Evolutionary conservation across 2,329 filamentous ascomycete species (phyloP).

Genomic region (Ascocoryne sarcoides): DNA sequence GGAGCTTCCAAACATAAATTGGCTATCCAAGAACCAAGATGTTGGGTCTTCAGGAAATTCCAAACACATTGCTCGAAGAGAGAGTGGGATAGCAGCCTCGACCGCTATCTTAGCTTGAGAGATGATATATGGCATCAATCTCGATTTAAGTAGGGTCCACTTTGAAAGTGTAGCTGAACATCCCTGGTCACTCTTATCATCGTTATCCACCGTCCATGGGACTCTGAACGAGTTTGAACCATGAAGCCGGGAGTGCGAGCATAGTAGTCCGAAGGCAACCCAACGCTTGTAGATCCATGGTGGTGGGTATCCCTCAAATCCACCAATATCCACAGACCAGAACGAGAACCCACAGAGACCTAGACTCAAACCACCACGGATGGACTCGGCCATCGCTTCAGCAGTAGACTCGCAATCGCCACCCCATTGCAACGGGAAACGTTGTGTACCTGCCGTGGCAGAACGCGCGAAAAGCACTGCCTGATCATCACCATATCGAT

Average conservation of each 20-base stretch:
- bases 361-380: conserved; percentile 49
- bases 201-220: conserved; percentile 52
- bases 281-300: conserved; percentile 55
- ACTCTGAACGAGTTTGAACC: conserved; percentile 53
- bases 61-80: conserved; percentile 48
- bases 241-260: conserved; percentile 49
- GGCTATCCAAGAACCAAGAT: conserved; percentile 46
- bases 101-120: conserved; percentile 41
- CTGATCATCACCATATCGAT: conserved; percentile 38
- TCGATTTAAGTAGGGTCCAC: conserved; percentile 38
- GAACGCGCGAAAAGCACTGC: conserved; percentile 50
- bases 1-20: conserved; percentile 53
- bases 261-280: conserved; percentile 55
- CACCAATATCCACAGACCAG: conserved; percentile 55
- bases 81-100: conserved; percentile 41
- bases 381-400: conserved; percentile 52
- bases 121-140: conserved; percentile 50
- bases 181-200: conserved; percentile 38
- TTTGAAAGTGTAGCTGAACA: conserved; percentile 42
- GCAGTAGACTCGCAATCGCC: conserved; percentile 56
- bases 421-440: conserved; percentile 52
- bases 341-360: conserved; percentile 50
- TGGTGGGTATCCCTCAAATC: conserved; percentile 50
- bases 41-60: conserved; percentile 54
- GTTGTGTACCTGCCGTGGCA: conserved; percentile 49